Percentiles rank a stretch among this genome's conserved stretches.
Evolutionary conservation across 768 basidiomycete genomes (phyloP).

Genomic region (Strobilomyces echinocephalus): DNA sequence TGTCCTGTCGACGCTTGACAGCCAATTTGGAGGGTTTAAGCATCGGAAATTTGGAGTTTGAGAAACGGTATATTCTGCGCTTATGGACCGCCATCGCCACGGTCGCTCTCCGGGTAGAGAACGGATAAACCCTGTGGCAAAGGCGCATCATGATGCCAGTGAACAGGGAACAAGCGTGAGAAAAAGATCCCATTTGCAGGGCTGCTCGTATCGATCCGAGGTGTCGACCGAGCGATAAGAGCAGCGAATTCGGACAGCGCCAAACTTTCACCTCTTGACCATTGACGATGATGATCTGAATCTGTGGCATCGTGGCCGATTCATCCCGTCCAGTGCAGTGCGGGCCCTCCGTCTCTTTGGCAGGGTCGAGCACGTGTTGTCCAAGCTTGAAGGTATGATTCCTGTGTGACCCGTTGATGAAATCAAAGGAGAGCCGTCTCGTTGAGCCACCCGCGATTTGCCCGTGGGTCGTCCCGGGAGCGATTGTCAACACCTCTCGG

Average conservation of each 20-base stretch:
- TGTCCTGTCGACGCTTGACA: background rate
- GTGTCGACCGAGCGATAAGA: slow-evolving; percentile 19
- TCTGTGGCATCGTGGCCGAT: slow-evolving; percentile 4
- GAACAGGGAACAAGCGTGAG: background rate
- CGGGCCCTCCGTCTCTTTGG: slow-evolving; percentile 6
- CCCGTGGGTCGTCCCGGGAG: background rate
- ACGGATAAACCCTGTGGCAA: no score
- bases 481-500: background rate
- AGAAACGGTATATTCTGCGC: background rate
- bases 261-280: slow-evolving; percentile 11
- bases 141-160: no score
- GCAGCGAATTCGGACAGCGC: slow-evolving; percentile 1
- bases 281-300: slow-evolving; percentile 3
- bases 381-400: slow-evolving; percentile 10
- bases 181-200: background rate
- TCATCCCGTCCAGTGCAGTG: background rate
- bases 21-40: background rate
- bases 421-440: background rate
- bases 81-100: background rate
- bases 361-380: slow-evolving; percentile 2
- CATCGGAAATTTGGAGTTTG: background rate
- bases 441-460: background rate
- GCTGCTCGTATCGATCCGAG: slow-evolving; percentile 27
- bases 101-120: background rate
- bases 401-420: slow-evolving; percentile 6